Percentiles rank a stretch among this genome's conserved stretches.
Conservation (phyloP, 2,329 filamentous ascomycete species). For the Fusarium avenaceum region DNA sequence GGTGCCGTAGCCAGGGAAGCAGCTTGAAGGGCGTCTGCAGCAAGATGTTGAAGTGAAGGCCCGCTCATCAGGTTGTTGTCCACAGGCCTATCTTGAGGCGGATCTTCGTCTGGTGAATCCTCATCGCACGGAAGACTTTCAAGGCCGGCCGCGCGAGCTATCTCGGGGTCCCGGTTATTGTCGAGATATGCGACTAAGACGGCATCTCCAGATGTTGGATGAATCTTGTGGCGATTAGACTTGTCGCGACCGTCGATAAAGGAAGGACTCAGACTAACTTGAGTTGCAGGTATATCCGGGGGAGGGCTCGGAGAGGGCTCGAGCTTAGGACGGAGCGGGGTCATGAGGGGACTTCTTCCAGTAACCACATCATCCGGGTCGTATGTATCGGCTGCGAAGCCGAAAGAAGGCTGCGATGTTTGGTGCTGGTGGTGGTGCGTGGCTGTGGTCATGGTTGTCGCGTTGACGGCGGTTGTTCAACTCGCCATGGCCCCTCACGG, state of each 20-base stretch:
- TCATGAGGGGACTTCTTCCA: conserved; percentile 58
- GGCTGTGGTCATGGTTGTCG: conserved; percentile 54
- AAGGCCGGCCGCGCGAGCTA: conserved; percentile 69
- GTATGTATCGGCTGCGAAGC: conserved; percentile 55
- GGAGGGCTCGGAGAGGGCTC: conserved; percentile 52
- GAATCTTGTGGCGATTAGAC: conserved; percentile 67
- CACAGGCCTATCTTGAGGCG: conserved; percentile 24
- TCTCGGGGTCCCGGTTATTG: conserved; percentile 73
- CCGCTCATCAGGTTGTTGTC: conserved; percentile 40
- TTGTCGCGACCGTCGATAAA: conserved; percentile 59
- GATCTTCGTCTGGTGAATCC: conserved; percentile 45
- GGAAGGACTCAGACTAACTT: conserved; percentile 54
- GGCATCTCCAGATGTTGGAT: conserved; percentile 71
- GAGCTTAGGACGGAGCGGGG: conserved; percentile 52
- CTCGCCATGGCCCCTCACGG: conserved; percentile 53
- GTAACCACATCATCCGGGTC: conserved; percentile 61
- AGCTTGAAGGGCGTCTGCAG: conserved; percentile 52
- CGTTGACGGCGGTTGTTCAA: conserved; percentile 50
- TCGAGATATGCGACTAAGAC: conserved; percentile 76
- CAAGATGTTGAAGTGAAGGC: conserved; percentile 51
- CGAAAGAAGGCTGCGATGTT: conserved; percentile 46
- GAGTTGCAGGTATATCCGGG: conserved; percentile 54
- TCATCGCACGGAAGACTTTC: conserved; percentile 64
- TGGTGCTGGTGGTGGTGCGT: conserved; percentile 52
- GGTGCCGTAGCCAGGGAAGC: conserved; percentile 33